Evolutionary conservation across 2,329 filamentous ascomycete species (phyloP), one percentile per base, ranked within the genome.

Genomic region (Xylariaceae sp.): DNA sequence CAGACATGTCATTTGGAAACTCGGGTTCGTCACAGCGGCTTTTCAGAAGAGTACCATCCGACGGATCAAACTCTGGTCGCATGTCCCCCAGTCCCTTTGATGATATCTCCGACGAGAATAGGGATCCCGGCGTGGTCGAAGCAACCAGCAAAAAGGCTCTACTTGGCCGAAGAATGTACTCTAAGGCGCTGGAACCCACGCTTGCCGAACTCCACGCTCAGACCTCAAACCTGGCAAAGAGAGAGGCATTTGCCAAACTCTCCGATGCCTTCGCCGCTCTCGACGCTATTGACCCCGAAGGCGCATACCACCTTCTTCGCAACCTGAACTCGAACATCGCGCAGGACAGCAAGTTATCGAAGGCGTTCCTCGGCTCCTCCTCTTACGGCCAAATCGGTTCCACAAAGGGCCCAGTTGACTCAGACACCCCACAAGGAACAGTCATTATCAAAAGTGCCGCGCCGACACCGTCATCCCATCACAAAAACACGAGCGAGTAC

Each of bases 1-100:
- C 93, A 2, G 89, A 97, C 60, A 84, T 95, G 74, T 94, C 86
- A 5, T 97, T 94, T 67, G 93, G 92, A 41, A 97, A 97, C 66
- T 86, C 85, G 6, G 88, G 88, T 2, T 96, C 92, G 1, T 95
- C 91, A 14, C 88, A 95, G 55, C 85, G 91, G 44, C 84, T 95
- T 42, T 97, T 96, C 72, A 87, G 88, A 53, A 82, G 92, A 20
- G 89, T 95, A 1, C 77, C 78, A 1, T 93, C 91, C 0, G 86
- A 88, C 57, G 73, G 75, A 56, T 81, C 74, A 19, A 71, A 66
- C 5, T 67, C 69, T 1, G 67, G 69, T 5, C 68, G 71, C 22
- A 46, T 66, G 2, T 51, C 59, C 3, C 58, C 68, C 4, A 69
- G 70, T 23, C 68, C 72, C 45, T 60, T 72, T 45, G 54, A 62